phyloP scores from a whole-genome alignment of 257 asterid genomes.

The Salvia splendens region DNA sequence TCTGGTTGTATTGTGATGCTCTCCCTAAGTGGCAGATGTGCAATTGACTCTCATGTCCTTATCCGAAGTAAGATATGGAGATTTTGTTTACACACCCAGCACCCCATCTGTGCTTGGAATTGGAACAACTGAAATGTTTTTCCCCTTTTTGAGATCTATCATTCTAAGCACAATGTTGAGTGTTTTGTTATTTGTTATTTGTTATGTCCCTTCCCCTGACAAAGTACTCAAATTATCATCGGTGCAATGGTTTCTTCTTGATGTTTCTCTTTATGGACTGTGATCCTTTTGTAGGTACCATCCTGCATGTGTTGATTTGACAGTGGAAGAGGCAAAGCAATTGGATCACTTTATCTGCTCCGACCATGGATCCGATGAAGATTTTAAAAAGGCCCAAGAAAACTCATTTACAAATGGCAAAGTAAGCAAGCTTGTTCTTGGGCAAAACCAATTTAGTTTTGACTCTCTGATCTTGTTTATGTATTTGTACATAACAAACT shows the following conservation, averaged over 20 bases:
- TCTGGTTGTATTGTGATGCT: background rate
- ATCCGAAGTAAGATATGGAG: background rate
- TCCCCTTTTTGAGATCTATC: too few relatives aligned
- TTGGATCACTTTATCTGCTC: constrained; percentile 53
- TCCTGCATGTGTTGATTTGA: constrained; percentile 70
- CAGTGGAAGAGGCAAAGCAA: constrained; percentile 51
- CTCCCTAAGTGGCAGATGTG: constrained; percentile 1
- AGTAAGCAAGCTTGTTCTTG: constrained; percentile 31
- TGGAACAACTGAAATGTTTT: background rate
- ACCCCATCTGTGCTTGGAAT: background rate
- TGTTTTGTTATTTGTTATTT: background rate
- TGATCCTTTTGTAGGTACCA: constrained; percentile 55
- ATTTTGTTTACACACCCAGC: background rate
- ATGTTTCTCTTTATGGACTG: background rate
- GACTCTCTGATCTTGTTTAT: constrained; percentile 4
- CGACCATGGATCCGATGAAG: constrained; percentile 40
- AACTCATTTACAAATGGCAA: constrained; percentile 37
- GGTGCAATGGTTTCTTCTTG: background rate
- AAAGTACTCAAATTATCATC: background rate
- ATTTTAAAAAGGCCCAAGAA: constrained; percentile 35
- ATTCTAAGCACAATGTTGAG: background rate
- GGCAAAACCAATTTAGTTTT: background rate
- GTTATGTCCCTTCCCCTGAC: background rate
- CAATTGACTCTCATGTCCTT: constrained; percentile 16
- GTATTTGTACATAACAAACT: background rate